phyloP scores from a whole-genome alignment of 2,329 filamentous ascomycete genomes.

The Helotiales sp. region DNA sequence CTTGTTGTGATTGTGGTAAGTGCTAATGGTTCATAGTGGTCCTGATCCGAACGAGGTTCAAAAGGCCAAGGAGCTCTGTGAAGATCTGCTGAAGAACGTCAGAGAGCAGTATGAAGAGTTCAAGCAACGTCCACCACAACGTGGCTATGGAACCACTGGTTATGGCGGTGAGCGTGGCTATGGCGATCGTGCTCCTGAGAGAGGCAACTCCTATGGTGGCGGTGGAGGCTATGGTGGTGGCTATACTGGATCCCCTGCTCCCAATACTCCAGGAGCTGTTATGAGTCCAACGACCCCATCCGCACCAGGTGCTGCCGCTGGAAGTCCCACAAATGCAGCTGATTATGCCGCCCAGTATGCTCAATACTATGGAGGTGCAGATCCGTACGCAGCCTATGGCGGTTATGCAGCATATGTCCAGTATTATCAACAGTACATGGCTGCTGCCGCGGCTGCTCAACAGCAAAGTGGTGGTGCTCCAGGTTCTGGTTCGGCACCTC shows the following conservation, averaged over 20 bases:
- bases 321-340: slow-evolving; percentile 44
- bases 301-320: slow-evolving; percentile 40
- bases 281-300: slow-evolving; percentile 44
- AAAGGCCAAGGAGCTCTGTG: slow-evolving; percentile 82
- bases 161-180: slow-evolving; percentile 48
- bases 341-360: slow-evolving; percentile 83
- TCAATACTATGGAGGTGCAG: slow-evolving; percentile 71
- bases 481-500: slow-evolving; percentile 49
- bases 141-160: slow-evolving; percentile 52
- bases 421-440: slow-evolving; percentile 73
- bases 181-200: slow-evolving; percentile 52
- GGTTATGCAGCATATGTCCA: slow-evolving; percentile 78
- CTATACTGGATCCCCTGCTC: slow-evolving; percentile 35
- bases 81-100: slow-evolving; percentile 84
- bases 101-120: slow-evolving; percentile 87
- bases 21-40: slow-evolving; percentile 54
- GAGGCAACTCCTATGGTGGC: slow-evolving; percentile 43
- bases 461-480: slow-evolving; percentile 42
- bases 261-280: slow-evolving; percentile 29
- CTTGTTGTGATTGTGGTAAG: slow-evolving; percentile 2
- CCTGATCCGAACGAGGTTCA: slow-evolving; percentile 86
- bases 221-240: slow-evolving; percentile 41
- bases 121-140: slow-evolving; percentile 72
- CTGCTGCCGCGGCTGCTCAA: slow-evolving; percentile 50
- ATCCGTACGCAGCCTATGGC: slow-evolving; percentile 89